A percentile compares a stretch with the other conserved stretches of the same genome.
Conservation (phyloP, 768 basidiomycete genomes). For the Chalciporus chontae region DNA sequence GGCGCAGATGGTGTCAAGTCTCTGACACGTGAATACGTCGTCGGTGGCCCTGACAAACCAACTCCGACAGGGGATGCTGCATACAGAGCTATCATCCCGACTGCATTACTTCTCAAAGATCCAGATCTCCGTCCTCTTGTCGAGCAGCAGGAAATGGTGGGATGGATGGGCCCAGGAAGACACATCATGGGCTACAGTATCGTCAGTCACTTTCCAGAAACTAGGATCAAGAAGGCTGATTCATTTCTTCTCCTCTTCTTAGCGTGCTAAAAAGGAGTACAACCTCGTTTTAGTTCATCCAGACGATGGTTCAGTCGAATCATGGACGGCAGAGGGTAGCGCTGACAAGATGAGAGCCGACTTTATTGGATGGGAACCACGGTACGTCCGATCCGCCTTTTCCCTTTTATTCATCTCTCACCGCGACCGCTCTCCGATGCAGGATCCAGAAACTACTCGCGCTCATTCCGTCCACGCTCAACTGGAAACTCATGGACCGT, state of each 20-base stretch:
- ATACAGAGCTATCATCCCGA: conserved; percentile 52
- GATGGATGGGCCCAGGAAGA: conserved; percentile 55
- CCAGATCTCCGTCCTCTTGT: conserved; percentile 50
- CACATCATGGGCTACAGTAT: conserved; percentile 47
- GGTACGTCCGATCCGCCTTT: conserved; percentile 27
- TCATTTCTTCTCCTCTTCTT: not conserved
- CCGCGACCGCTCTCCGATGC: no score
- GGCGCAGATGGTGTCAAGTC: conserved; percentile 57
- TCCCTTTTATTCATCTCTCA: conserved; percentile 1
- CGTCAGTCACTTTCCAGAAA: conserved; percentile 20
- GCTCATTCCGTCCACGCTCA: conserved; percentile 43
- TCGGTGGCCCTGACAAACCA: conserved; percentile 44
- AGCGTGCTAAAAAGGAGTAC: conserved; percentile 38
- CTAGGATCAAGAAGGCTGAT: not conserved
- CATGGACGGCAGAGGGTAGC: conserved; percentile 42
- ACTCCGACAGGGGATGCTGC: conserved; percentile 62
- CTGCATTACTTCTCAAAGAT: conserved; percentile 43
- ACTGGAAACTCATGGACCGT: conserved; percentile 49
- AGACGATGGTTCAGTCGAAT: conserved; percentile 38
- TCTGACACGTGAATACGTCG: conserved; percentile 42
- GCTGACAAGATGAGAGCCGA: conserved; percentile 45
- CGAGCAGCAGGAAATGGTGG: conserved; percentile 49
- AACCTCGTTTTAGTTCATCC: conserved; percentile 46
- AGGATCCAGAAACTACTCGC: conserved; percentile 45
- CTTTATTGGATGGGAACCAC: conserved; percentile 47